Evolutionary conservation across 768 basidiomycete genomes (phyloP).

Genomic region (Hericium erinaceus): DNA sequence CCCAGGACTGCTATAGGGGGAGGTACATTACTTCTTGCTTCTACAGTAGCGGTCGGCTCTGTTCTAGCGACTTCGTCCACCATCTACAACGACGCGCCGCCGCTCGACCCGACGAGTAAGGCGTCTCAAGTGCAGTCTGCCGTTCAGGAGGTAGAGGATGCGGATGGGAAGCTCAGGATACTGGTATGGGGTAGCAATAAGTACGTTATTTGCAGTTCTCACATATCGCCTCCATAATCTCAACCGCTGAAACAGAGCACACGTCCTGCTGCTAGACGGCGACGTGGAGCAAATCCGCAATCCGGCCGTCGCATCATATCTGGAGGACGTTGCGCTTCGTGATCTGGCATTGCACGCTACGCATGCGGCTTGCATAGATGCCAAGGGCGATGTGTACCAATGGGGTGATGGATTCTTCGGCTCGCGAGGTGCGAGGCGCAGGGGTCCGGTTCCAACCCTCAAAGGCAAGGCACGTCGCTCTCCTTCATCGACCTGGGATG

Average conservation of each 20-base stretch:
- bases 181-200: constrained; percentile 72
- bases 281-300: constrained; percentile 33
- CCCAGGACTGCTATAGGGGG: constrained; percentile 1
- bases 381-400: constrained; percentile 73
- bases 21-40: constrained; percentile 1
- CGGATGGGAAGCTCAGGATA: constrained; percentile 21
- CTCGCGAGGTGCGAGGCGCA: constrained; percentile 17
- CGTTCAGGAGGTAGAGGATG: constrained; percentile 17
- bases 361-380: constrained; percentile 71
- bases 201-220: constrained; percentile 26
- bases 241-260: constrained; percentile 28
- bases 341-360: constrained; percentile 59
- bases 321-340: constrained; percentile 61
- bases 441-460: constrained; percentile 43
- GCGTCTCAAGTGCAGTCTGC: not conserved
- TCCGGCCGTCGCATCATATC: constrained; percentile 45
- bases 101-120: not conserved
- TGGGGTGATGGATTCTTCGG: constrained; percentile 67
- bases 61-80: constrained; percentile 1
- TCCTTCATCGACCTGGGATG: not conserved
- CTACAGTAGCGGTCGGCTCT: constrained; percentile 1
- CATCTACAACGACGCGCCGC: constrained; percentile 28
- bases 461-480: constrained; percentile 48
- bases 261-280: constrained; percentile 33
- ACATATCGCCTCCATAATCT: not conserved